Evolutionary conservation across 208 protist species (phyloP).

Genomic region (Acanthamoeba castellanii): DNA sequence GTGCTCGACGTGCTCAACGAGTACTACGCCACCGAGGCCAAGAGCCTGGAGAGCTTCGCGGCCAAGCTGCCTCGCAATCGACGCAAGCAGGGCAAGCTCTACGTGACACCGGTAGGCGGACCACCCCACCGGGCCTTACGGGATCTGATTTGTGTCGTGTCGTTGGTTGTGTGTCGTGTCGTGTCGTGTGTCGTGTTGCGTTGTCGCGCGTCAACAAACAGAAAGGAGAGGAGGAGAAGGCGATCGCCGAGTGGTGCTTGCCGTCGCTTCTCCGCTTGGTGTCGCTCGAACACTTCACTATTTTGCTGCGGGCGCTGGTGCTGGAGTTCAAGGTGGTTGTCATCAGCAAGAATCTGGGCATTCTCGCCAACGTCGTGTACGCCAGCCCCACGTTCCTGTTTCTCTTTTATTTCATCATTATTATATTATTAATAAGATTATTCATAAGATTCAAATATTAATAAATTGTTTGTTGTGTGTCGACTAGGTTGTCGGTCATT

Average conservation of each 20-base stretch:
- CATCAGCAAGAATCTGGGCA: constrained; percentile 45
- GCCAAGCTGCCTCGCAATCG: constrained; percentile 28
- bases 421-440: not conserved
- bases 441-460: too few species aligned
- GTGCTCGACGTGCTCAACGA: constrained; percentile 43
- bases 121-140: not conserved
- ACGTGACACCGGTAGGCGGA: not conserved
- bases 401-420: not conserved
- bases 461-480: not conserved
- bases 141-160: not conserved
- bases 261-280: constrained; percentile 20
- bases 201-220: not conserved
- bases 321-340: constrained; percentile 56
- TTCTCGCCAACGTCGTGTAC: constrained; percentile 69
- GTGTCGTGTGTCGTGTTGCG: not conserved
- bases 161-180: not conserved
- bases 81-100: not conserved
- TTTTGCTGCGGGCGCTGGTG: constrained; percentile 54
- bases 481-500: constrained; percentile 18
- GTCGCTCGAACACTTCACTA: constrained; percentile 11
- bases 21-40: constrained; percentile 33
- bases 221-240: constrained; percentile 63
- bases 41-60: not conserved
- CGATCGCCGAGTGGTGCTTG: constrained; percentile 71
- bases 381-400: not conserved